A percentile compares a stretch with the other conserved stretches of the same genome.
phyloP scores from a whole-genome alignment of 805 yeast species.

The Myxozyma neotropica region DNA sequence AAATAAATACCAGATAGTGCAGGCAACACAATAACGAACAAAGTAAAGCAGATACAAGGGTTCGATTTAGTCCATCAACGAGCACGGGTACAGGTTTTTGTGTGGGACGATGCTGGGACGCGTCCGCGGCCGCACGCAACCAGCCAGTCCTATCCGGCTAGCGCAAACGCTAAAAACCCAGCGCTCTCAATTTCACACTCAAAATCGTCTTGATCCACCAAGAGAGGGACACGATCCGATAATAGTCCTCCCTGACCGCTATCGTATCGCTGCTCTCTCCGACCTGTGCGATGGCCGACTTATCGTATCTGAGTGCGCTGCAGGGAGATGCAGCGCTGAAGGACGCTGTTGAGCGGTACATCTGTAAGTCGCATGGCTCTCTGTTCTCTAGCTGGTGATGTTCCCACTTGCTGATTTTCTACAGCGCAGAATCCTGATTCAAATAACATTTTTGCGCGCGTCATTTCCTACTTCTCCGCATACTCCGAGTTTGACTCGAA shows the following conservation, averaged over 20 bases:
- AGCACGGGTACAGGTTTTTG: too few relatives aligned
- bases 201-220: neutral
- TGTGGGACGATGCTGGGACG: neutral
- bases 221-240: too few relatives aligned
- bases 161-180: neutral
- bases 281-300: neutral
- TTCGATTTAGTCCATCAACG: too few relatives aligned
- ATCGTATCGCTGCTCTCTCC: neutral
- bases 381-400: too few relatives aligned
- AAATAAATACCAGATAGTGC: neutral
- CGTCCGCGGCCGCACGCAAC: conserved; percentile 8
- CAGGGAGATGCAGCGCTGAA: neutral
- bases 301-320: neutral
- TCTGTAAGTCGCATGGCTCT: neutral
- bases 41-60: neutral
- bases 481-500: neutral
- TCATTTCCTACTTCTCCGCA: conserved; percentile 1
- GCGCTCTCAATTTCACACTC: neutral
- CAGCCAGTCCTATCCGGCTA: neutral
- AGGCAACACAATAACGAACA: neutral
- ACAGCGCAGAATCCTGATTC: conserved; percentile 4
- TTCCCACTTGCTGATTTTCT: too few relatives aligned
- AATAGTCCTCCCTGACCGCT: neutral
- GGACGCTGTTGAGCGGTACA: neutral
- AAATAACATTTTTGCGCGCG: neutral